A percentile compares a stretch with the other conserved stretches of the same genome.
phyloP scores from a whole-genome alignment of 164 flowering plant species.

The Cinnamomum micranthum region DNA sequence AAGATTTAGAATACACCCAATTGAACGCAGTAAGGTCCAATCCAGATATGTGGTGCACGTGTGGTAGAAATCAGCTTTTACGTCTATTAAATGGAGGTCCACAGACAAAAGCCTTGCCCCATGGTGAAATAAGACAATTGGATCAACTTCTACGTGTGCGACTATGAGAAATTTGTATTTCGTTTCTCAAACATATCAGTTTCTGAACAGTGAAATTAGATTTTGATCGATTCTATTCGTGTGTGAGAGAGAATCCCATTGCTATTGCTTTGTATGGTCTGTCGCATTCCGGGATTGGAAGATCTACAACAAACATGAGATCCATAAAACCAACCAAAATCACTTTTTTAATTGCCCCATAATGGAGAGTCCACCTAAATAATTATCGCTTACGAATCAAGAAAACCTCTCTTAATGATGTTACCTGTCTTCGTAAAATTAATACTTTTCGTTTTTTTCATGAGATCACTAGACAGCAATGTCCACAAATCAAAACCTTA shows the following conservation, averaged over 20 bases:
- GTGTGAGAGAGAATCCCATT: neutral
- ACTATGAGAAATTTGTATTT: neutral
- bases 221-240: neutral
- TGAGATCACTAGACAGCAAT: constrained; percentile 1
- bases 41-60: neutral
- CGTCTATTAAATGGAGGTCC: neutral
- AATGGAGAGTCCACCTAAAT: neutral
- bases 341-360: neutral
- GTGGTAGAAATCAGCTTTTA: neutral
- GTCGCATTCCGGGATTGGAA: neutral
- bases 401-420: neutral
- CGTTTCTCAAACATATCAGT: neutral
- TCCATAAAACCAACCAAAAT: neutral
- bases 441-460: neutral
- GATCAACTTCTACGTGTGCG: neutral
- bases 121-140: neutral
- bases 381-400: neutral
- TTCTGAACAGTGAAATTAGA: neutral
- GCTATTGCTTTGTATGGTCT: neutral
- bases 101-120: neutral
- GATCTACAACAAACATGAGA: neutral
- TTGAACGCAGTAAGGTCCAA: neutral
- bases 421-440: neutral
- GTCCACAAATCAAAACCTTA: neutral
- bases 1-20: neutral